Base-by-base conservation (phyloP, 192 early-diverging fungal species). In the Mortierella alpina region DNA sequence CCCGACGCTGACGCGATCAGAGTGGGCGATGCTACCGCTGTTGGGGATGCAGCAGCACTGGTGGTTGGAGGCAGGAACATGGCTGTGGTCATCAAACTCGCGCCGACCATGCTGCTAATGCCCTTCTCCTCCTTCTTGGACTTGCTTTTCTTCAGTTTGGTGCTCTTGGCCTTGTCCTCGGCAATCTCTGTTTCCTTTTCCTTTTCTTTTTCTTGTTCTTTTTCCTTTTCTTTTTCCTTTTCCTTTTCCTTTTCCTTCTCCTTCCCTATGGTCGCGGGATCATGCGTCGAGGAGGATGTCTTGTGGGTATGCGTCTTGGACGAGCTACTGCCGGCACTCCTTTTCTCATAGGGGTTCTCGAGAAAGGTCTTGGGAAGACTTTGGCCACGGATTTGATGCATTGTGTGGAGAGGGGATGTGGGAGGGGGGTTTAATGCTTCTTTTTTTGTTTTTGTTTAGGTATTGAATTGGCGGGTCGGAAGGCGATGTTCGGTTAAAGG, bases 71-170 rank as follows among this genome's bases (percentile, higher is more conserved):
- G 10, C 39, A 39, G 66, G 66, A 76, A 46, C 0, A 51, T 59
- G 1, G 64, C 54, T 10, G 55, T 60, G 6, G 74, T 68, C 60
- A 76, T 47, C 64, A 75, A 11, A 22, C 66, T 51, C 47, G 66
- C 48, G 55, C 66, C 47, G 49, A 63, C 49, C 20, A 60, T 53
- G 7, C 52, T 51, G 31, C 50, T 64, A 22, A 60, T 51, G 44
- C 49, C 59, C 41, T 55, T 63, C 15, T 6, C 41, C 39, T 18
- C 47, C 11, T 49, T 48, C 15, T 52, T 60, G 31, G 31, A 31
- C 31, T 31, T 31, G 31, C 31, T 31, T 3, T 31, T 31, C 31
- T 31, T 31, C 31, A 31, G 31, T 31, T 31, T 31, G 14, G 53
- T 46, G 17, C 46, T 44, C 49, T 63, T 53, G 48, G 49, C n/a